Percentiles rank a stretch among this genome's conserved stretches.
These are phyloP conservation scores for Magnolia sinica DNA, from an alignment of 164 flowering plant genomes.

Conservation along the genomic window DNA sequence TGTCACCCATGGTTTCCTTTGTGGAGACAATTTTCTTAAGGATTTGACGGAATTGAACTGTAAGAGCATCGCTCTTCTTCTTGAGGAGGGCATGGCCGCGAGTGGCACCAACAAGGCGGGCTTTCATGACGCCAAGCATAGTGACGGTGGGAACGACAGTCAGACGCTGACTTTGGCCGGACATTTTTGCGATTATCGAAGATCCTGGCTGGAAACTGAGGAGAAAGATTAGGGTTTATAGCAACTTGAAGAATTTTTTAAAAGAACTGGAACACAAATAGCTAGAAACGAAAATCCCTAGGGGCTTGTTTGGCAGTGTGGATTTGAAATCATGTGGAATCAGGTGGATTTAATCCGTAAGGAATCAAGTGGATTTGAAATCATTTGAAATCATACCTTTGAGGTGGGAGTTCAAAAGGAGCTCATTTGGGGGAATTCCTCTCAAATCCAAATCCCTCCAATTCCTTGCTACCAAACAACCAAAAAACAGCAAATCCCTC, in stretches of 20 bases:
- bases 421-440: too few species aligned
- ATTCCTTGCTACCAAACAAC: too few species aligned
- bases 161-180: conserved; percentile 83
- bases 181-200: conserved; percentile 38
- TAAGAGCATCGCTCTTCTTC: conserved; percentile 95
- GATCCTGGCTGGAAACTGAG: not conserved
- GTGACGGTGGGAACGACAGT: conserved; percentile 96
- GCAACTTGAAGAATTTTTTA: not conserved
- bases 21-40: conserved; percentile 83
- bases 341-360: too few species aligned
- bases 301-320: too few species aligned
- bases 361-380: too few species aligned
- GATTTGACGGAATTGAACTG: conserved; percentile 85
- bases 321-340: too few species aligned
- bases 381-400: too few species aligned
- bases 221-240: not conserved
- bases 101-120: conserved; percentile 91
- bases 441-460: too few species aligned
- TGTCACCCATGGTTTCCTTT: conserved; percentile 88
- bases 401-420: too few species aligned
- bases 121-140: conserved; percentile 82
- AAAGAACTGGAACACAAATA: not conserved
- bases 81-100: conserved; percentile 95
- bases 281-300: too few species aligned
- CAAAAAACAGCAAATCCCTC: too few species aligned